A percentile compares a stretch with the other conserved stretches of the same genome.
Conservation (phyloP, 441 rosid genomes). For the Adansonia madagascariensis region DNA sequence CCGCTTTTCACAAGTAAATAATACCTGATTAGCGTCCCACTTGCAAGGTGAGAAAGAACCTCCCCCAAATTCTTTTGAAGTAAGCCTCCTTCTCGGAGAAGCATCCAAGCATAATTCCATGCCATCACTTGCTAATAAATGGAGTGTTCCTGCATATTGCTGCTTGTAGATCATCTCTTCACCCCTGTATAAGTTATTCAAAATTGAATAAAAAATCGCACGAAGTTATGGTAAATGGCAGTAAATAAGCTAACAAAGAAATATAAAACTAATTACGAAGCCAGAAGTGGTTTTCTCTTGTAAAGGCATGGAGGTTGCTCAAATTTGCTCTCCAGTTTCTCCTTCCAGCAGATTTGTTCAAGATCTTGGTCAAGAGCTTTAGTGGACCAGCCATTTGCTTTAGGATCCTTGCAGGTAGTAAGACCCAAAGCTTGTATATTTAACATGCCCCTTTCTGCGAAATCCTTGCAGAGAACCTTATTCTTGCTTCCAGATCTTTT, state of each 20-base stretch:
- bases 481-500: conserved; percentile 27
- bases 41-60: conserved; percentile 69
- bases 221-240: neutral
- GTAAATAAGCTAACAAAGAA: conserved; percentile 9
- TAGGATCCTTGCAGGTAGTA: conserved; percentile 70
- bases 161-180: conserved; percentile 46
- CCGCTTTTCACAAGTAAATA: neutral
- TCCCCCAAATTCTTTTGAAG: conserved; percentile 61
- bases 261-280: conserved; percentile 46
- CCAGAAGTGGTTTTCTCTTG: conserved; percentile 53
- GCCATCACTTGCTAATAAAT: conserved; percentile 54
- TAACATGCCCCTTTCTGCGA: conserved; percentile 31
- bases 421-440: conserved; percentile 49
- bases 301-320: conserved; percentile 63
- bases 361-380: conserved; percentile 49
- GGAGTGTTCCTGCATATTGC: conserved; percentile 47
- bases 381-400: conserved; percentile 64
- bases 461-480: conserved; percentile 18
- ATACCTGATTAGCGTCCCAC: conserved; percentile 77
- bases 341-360: conserved; percentile 78
- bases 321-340: conserved; percentile 33
- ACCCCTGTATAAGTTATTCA: conserved; percentile 46
- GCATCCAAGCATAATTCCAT: conserved; percentile 71
- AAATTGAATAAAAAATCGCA: conserved; percentile 12
- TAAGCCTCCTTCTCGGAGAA: conserved; percentile 62